Percentiles rank a stretch among this genome's conserved stretches.
phyloP scores from a whole-genome alignment of 768 basidiomycete genomes.

The Amanita polypyramis region DNA sequence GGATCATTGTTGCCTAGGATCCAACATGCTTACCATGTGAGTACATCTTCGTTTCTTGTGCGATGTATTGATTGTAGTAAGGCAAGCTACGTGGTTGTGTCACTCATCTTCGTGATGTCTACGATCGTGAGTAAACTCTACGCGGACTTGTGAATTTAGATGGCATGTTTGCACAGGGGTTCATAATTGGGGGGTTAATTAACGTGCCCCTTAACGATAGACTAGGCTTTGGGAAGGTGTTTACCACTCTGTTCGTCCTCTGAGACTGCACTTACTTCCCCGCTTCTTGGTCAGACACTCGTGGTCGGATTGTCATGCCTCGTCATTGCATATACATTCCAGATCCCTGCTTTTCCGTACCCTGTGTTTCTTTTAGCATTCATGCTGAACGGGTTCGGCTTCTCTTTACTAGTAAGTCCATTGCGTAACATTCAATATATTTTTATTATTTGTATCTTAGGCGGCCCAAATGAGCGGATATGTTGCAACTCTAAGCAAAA shows the following conservation, averaged over 20 bases:
- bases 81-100: conserved; percentile 44
- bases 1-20: conserved; percentile 71
- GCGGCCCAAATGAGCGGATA: conserved; percentile 68
- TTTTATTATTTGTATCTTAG: conserved; percentile 19
- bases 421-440: not conserved
- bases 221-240: conserved; percentile 33
- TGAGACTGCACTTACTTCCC: not conserved
- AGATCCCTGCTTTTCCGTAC: conserved; percentile 50
- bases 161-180: conserved; percentile 22
- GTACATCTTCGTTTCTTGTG: not conserved
- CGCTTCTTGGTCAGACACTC: not conserved
- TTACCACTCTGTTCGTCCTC: not conserved
- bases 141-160: not conserved
- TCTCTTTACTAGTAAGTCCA: conserved; percentile 31
- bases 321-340: conserved; percentile 41
- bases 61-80: conserved; percentile 9
- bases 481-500: conserved; percentile 45
- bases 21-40: conserved; percentile 44
- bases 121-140: conserved; percentile 22
- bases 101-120: conserved; percentile 42
- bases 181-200: conserved; percentile 24
- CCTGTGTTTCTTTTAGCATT: conserved; percentile 45
- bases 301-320: conserved; percentile 38
- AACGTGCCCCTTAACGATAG: conserved; percentile 28
- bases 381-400: conserved; percentile 31